Evolutionary conservation across 805 yeast genomes (phyloP).

Genomic region (Starmerella roubikii): DNA sequence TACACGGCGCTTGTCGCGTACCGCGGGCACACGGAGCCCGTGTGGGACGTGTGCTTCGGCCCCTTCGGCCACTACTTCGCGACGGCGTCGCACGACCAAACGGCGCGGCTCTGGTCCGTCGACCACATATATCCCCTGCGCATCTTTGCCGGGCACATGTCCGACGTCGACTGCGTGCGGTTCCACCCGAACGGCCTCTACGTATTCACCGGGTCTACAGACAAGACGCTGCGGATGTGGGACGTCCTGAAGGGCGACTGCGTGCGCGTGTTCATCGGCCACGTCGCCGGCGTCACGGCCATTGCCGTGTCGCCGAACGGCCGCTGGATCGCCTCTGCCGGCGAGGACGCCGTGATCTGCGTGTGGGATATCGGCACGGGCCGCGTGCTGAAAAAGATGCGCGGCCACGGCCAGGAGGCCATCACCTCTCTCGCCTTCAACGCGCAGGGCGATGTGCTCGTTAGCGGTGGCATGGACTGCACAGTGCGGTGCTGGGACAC

Average conservation of each 20-base stretch:
- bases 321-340: slow-evolving; percentile 88
- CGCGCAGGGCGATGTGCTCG: slow-evolving; percentile 75
- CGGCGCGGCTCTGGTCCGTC: slow-evolving; percentile 95
- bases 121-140: slow-evolving; percentile 94
- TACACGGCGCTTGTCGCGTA: slow-evolving; percentile 81
- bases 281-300: slow-evolving; percentile 74
- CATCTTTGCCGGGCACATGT: slow-evolving; percentile 92
- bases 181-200: slow-evolving; percentile 96
- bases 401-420: slow-evolving; percentile 83
- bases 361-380: slow-evolving; percentile 95
- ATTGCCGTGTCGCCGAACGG: slow-evolving; percentile 94
- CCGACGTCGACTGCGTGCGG: slow-evolving; percentile 87
- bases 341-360: slow-evolving; percentile 78
- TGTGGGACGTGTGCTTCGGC: slow-evolving; percentile 92
- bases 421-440: slow-evolving; percentile 76
- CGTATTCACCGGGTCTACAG: slow-evolving; percentile 88
- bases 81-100: slow-evolving; percentile 95
- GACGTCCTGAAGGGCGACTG: slow-evolving; percentile 79
- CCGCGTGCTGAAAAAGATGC: slow-evolving; percentile 73
- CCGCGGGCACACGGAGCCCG: slow-evolving; percentile 91
- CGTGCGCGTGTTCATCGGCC: slow-evolving; percentile 86
- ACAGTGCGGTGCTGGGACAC: slow-evolving; percentile 95
- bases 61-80: slow-evolving; percentile 96
- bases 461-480: slow-evolving; percentile 85
- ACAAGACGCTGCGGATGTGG: slow-evolving; percentile 97